These are phyloP conservation scores for Paramecium caudatum DNA, from an alignment of 73 alveolate genomes.

Conservation along the genomic window DNA sequence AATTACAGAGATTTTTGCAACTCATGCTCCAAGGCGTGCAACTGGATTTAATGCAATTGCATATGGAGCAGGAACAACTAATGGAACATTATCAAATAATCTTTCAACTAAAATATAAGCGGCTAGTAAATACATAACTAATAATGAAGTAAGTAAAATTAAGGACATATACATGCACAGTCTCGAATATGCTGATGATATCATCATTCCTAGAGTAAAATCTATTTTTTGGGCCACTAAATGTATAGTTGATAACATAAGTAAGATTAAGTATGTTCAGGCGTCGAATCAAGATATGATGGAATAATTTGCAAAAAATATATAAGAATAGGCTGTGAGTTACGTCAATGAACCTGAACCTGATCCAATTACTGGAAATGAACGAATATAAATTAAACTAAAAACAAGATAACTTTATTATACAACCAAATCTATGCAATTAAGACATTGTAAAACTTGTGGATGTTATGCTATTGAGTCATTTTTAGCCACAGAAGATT, in stretches of 20 bases:
- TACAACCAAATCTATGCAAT: background rate
- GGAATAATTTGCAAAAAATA: background rate
- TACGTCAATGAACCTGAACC: conserved; percentile 10
- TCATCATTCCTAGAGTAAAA: conserved; percentile 37
- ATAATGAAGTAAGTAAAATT: conserved; percentile 17
- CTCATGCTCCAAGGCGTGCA: background rate
- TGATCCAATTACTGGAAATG: background rate
- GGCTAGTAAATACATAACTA: conserved; percentile 11
- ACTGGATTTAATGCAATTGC: conserved; percentile 6
- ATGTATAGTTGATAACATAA: background rate
- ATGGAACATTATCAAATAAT: background rate
- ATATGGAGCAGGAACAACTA: background rate
- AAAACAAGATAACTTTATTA: conserved; percentile 24
- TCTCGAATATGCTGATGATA: conserved; percentile 8
- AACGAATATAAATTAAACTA: conserved; percentile 18
- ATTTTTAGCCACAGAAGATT: conserved; percentile 21
- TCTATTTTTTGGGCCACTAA: conserved; percentile 19
- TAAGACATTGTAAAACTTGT: conserved; percentile 32
- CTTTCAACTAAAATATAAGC: background rate
- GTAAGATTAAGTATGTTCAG: background rate
- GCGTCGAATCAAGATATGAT: conserved; percentile 36
- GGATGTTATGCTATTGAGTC: conserved; percentile 62
- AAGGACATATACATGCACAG: conserved; percentile 37
- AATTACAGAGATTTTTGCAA: background rate
- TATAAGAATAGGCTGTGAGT: background rate